Percentiles rank a stretch among this genome's conserved stretches.
These are phyloP conservation scores for Lithohypha guttulata DNA, from an alignment of 2,329 filamentous ascomycete genomes.

Conservation along the genomic window DNA sequence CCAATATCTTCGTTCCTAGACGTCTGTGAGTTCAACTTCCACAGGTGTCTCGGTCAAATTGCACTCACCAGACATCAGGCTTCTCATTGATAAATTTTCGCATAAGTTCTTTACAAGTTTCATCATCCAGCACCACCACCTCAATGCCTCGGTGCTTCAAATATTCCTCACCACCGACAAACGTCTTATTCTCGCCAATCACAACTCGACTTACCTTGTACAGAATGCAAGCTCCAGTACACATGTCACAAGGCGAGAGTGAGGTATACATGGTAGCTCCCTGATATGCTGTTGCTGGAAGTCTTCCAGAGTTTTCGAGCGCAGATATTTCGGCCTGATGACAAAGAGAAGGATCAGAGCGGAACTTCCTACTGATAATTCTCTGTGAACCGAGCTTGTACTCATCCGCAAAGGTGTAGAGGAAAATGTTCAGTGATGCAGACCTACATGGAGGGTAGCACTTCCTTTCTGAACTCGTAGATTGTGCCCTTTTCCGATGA, in stretches of 20 bases:
- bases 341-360: neutral
- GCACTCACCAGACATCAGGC: slow-evolving; percentile 56
- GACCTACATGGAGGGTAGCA: slow-evolving; percentile 57
- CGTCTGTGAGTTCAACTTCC: no score
- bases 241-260: slow-evolving; percentile 71
- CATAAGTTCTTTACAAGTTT: slow-evolving; percentile 59
- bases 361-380: no score
- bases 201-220: slow-evolving; percentile 66
- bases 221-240: slow-evolving; percentile 64
- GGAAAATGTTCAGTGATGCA: neutral
- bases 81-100: slow-evolving; percentile 60
- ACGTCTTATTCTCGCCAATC: slow-evolving; percentile 67
- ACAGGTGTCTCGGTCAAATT: no score
- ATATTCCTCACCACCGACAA: slow-evolving; percentile 62
- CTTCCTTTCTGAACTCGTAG: slow-evolving; percentile 63
- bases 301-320: slow-evolving; percentile 62
- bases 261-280: slow-evolving; percentile 77
- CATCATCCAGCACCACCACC: slow-evolving; percentile 58
- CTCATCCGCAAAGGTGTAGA: no score
- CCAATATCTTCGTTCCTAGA: slow-evolving; percentile 51
- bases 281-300: slow-evolving; percentile 57
- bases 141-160: slow-evolving; percentile 58
- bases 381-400: neutral
- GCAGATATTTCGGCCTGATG: slow-evolving; percentile 61
- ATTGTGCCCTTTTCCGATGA: slow-evolving; percentile 64